Base-by-base conservation (phyloP, 441 rosid genomes). In the Bocquillonia castaneifolia region DNA sequence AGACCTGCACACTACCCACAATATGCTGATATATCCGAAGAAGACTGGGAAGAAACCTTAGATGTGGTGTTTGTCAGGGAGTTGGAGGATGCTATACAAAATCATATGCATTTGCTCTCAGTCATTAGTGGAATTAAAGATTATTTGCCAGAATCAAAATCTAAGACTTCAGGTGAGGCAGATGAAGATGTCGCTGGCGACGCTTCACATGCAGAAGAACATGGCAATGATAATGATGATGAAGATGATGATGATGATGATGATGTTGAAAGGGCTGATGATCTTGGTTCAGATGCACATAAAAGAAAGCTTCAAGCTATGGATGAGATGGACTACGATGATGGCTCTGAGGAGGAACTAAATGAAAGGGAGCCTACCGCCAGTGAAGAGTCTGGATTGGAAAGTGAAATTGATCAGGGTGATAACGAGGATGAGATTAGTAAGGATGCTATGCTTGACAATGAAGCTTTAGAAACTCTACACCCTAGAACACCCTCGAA, bases 11-110 rank as follows among this genome's bases (percentile, higher is more conserved):
- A 82, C 74, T 86, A 84, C 74, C 91, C 87, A 3, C 77, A 72
- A 78, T 66, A 78, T 76, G 70, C 81, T 36, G 76, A 77, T 69
- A 72, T 86, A 53, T 69, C 89, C 13, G 69, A 76, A 45, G 76
- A 84, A 60, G 86, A 85, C 76, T 95, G 97, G 88, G 77, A 77
- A 69, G 88, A 88, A 70, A 81, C 84, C 31, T 78, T 95, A 64
- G 77, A 72, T 51, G 77, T 73, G 67, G 68, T 36, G 40, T 95
- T 79, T 82, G 68, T 86, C 71, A 87, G 98, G 82, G 91, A 80
- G 72, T 75, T 95, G 81, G 99, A 95, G 84, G 99, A 95, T 76
- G 89, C 97, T 57, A 85, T 92, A 67, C 89, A 90, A 74, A 89
- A 31, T 70, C 94, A 92, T 75, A 61, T 92, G 64, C 61, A 62